Evolutionary conservation across 305 asterid species (phyloP), one percentile per base, ranked within the genome.

Genomic region (Solanum chacoense): DNA sequence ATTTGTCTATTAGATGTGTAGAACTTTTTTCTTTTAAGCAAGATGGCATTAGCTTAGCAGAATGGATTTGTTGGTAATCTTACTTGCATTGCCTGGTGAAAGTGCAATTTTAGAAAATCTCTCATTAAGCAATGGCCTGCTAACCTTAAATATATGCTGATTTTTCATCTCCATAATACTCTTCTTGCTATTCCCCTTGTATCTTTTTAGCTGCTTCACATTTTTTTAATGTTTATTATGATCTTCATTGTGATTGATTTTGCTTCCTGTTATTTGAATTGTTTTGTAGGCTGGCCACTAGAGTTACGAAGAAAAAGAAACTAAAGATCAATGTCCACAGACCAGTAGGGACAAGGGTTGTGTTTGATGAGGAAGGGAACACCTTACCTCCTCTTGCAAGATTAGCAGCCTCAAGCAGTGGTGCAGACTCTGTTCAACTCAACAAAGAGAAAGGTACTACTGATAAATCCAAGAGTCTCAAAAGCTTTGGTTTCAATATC

Each of bases 291-390:
- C 91, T 92, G 88, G 92, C 88, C 37, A 94, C 95, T 16, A 94
- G 98, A 91, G 87, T 95, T 73, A 87, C 89, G 78, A 95, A 94
- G 96, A 95, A 94, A 89, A 95, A 94, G 94, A 95, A 94, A 94
- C 91, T 95, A 92, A 95, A 95, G 95, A 95, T 95, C 90, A 94
- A 94, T 86, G 45, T 93, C 88, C 94, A 94, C 90, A 93, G 97
- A 91, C 98, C 97, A 22, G 92, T 91, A 69, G 98, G 98, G 59
- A 91, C 92, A 26, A 91, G 97, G 93, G 96, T 95, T 89, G 97
- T 95, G 50, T 95, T 95, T 91, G 96, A 94, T 87, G 98, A 95
- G 28, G 96, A 91, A 89, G 96, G 98, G 89, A 91, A 94, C 89
- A 93, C 96, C 71, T 91, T 94, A 75, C 92, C 95, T 36, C 97